Conservation (phyloP, 75 land plant species). For the Sequoia sempervirens region DNA sequence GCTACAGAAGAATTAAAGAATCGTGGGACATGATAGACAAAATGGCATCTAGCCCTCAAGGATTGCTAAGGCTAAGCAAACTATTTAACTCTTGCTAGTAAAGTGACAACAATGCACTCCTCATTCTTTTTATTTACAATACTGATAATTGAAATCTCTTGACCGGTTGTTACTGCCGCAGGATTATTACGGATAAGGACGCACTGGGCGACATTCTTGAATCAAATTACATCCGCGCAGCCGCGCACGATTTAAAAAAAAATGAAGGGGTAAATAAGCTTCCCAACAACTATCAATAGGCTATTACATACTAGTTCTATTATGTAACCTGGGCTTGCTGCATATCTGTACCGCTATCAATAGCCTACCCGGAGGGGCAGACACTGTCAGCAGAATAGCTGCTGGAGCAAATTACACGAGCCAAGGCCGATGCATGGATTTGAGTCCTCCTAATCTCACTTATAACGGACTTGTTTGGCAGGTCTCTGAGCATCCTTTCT, state of each 20-base stretch:
- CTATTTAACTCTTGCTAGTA: constrained; percentile 57
- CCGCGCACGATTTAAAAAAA: constrained; percentile 10
- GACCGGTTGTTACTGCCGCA: too few relatives aligned
- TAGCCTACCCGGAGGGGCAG: constrained; percentile 13
- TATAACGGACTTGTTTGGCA: too few relatives aligned
- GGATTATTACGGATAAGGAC: too few relatives aligned
- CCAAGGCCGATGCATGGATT: constrained; percentile 17
- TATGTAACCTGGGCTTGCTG: constrained; percentile 8
- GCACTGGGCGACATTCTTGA: constrained; percentile 10
- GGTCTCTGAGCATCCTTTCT: too few relatives aligned
- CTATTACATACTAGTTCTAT: too few relatives aligned
- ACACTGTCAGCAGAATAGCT: constrained; percentile 25
- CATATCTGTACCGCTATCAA: constrained; percentile 23
- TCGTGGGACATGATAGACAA: constrained; percentile 51
- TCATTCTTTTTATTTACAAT: not conserved
- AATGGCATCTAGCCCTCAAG: constrained; percentile 30
- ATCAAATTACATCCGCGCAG: not conserved
- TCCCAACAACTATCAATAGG: too few relatives aligned
- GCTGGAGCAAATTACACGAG: constrained; percentile 26
- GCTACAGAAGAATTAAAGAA: constrained; percentile 18
- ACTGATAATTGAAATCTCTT: not conserved
- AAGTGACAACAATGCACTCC: not conserved
- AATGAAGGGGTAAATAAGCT: not conserved
- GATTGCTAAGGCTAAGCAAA: constrained; percentile 29
- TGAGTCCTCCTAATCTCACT: not conserved